Conservation (phyloP, 345 rosid genomes). For the Rhodamnia rubescens region DNA sequence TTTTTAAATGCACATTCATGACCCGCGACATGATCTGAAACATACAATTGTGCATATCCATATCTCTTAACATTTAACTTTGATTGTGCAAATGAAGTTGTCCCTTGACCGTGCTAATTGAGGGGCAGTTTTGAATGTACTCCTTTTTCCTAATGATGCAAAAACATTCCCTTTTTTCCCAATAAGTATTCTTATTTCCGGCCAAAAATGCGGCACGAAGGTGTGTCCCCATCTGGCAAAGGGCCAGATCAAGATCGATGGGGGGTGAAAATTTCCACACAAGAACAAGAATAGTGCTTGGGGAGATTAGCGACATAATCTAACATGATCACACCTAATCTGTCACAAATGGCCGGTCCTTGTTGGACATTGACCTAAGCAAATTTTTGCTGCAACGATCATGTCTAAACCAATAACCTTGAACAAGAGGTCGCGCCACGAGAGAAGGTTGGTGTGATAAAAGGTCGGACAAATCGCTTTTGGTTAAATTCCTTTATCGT, state of each 20-base stretch:
- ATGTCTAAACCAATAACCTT: background rate
- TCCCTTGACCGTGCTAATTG: background rate
- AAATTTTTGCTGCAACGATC: background rate
- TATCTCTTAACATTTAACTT: background rate
- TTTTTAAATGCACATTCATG: background rate
- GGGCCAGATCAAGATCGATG: background rate
- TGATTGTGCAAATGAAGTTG: background rate
- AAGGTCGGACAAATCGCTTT: background rate
- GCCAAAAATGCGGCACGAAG: background rate
- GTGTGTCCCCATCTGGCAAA: background rate
- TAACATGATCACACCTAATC: background rate
- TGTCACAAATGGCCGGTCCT: background rate
- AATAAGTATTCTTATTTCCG: background rate
- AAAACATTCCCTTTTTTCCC: background rate
- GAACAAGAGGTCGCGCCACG: background rate
- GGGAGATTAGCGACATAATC: background rate
- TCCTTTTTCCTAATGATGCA: background rate
- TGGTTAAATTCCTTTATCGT: background rate
- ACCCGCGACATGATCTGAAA: background rate
- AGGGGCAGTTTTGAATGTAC: background rate
- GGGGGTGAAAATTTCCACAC: background rate
- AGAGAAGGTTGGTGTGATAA: background rate
- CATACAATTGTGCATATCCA: background rate
- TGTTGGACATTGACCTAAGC: background rate
- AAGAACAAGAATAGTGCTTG: background rate